phyloP scores from a whole-genome alignment of 176 grass and related monocot genomes.

The Rhipidocladum racemiflorum region DNA sequence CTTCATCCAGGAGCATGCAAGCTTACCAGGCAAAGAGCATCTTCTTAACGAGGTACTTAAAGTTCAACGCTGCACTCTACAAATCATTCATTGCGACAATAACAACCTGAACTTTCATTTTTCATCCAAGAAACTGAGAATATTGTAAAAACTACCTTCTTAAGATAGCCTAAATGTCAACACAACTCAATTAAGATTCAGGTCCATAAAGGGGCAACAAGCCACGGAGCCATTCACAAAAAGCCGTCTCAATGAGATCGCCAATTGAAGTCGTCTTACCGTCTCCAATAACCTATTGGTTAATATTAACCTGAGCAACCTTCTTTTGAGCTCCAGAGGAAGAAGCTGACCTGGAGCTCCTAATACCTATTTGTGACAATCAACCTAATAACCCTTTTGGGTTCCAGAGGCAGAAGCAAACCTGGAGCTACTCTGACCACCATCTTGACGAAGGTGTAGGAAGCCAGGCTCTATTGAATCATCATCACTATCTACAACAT shows the following conservation, averaged over 20 bases:
- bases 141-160: background rate
- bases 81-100: background rate
- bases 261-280: background rate
- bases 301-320: background rate
- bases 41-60: background rate
- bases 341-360: background rate
- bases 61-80: background rate
- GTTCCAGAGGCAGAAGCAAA: background rate
- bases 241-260: background rate
- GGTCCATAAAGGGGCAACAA: background rate
- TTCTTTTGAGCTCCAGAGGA: background rate
- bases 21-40: background rate
- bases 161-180: constrained; percentile 13
- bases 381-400: background rate
- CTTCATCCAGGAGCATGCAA: background rate
- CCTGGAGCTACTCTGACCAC: background rate
- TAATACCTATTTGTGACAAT: background rate
- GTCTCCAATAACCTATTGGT: background rate
- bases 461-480: constrained; percentile 41
- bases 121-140: background rate
- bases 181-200: constrained; percentile 1
- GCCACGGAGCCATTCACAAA: background rate
- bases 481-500: constrained; percentile 45
- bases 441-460: constrained; percentile 22
- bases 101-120: background rate